Conservation (phyloP, 1,139 yeast genomes). For the Pichia sp. region DNA sequence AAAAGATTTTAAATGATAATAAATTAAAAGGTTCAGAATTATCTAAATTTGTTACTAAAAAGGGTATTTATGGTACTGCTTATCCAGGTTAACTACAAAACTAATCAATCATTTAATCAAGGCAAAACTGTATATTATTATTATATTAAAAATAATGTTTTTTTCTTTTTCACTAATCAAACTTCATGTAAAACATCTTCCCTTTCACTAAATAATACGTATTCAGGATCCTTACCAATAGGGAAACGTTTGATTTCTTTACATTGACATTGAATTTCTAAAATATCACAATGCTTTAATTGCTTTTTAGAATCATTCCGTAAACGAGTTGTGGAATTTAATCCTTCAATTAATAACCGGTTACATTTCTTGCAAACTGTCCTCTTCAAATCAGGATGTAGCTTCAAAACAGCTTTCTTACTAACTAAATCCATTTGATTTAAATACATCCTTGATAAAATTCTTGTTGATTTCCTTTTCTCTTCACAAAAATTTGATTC, state of each 20-base stretch:
- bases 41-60: not conserved
- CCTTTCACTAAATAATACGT: constrained; percentile 27
- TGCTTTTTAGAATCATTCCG: constrained; percentile 26
- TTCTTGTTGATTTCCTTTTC: constrained; percentile 19
- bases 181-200: constrained; percentile 12
- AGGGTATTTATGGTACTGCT: constrained; percentile 5
- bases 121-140: not conserved
- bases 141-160: not conserved
- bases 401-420: constrained; percentile 53
- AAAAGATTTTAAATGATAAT: not conserved
- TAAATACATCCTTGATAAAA: constrained; percentile 43
- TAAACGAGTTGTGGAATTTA: constrained; percentile 30
- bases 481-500: not conserved
- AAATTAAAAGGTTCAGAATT: not conserved
- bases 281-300: constrained; percentile 26
- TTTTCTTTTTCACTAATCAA: not conserved
- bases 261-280: constrained; percentile 32
- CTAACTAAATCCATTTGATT: constrained; percentile 45
- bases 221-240: constrained; percentile 31
- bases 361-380: constrained; percentile 54
- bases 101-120: too few relatives aligned
- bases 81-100: not conserved
- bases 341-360: constrained; percentile 42
- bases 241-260: constrained; percentile 34
- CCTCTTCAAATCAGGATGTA: constrained; percentile 57